Evolutionary conservation across 129 eudicot genomes (phyloP), one percentile per base, ranked within the genome.

Genomic region (Erigeron canadensis): DNA sequence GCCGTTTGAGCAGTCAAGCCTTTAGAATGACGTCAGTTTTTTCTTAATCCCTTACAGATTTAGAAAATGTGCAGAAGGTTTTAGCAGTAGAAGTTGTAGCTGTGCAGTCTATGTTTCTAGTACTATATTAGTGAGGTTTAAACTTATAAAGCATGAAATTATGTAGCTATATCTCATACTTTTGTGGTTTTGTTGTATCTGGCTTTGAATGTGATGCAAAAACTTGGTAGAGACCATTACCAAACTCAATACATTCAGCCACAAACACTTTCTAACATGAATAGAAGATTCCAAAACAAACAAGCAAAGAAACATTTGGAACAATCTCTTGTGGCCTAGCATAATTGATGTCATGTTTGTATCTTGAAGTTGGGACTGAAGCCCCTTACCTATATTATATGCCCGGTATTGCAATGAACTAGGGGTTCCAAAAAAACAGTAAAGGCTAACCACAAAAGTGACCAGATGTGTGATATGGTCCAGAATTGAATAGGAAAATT

Each of bases 1-100:
- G 77, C 98, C 98, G 59, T 89, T 92, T 62, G 98, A 92, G 87
- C 98, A 83, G 74, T 77, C 42, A 37, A 44, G 42, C 66, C 40
- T 61, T 44, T 60, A 60, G 65, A 60, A 38, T 60, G 65, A 17
- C 13, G 65, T 34, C 28, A 16, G 17, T 50, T 18, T 7, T 61
- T 61, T 53, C 58, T n/a, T 17, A 22, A 53, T 53, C 16, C 58
- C 58, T 53, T 61, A 61, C 66, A 37, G 39, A 37, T 61, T 44
- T 44, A 34, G 66, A 61, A 23, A 23, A 16, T 61, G 66, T 61
- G 5, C 66, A 61, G 66, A 61, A 61, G 44, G 66, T 11, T 61
- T 34, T 61, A 61, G 45, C 13, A 4, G 45, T 61, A 61, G 65
- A 59, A 59, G 19, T 61, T 13, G 66, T 60, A 60, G 42, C 34